Conservation (phyloP, 2,329 filamentous ascomycete genomes). For the Zarea fungicola region DNA sequence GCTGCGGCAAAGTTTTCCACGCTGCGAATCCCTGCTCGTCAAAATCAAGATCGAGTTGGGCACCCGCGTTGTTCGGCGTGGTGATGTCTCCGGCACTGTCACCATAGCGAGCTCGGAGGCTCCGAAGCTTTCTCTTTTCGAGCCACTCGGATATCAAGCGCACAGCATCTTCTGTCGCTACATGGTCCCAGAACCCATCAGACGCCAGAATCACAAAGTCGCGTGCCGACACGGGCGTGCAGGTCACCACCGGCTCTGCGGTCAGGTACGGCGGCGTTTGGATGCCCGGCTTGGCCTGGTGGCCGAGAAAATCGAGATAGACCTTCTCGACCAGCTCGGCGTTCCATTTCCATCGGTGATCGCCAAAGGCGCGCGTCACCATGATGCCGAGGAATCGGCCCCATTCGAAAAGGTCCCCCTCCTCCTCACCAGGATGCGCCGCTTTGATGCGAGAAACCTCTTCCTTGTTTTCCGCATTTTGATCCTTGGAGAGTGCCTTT, state of each 20-base stretch:
- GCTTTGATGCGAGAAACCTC: background rate
- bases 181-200: conserved; percentile 15
- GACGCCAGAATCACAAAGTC: conserved; percentile 16
- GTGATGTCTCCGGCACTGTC: too few species aligned
- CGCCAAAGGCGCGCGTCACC: background rate
- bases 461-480: background rate
- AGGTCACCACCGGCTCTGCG: conserved; percentile 11
- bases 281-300: background rate
- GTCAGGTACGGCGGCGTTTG: conserved; percentile 13
- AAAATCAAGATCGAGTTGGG: background rate
- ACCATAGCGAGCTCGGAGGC: too few species aligned
- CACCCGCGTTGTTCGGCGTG: background rate
- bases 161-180: conserved; percentile 12
- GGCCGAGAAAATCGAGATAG: background rate
- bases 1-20: conserved; percentile 32
- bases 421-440: background rate
- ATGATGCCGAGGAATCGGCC: background rate
- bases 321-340: background rate
- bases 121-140: background rate
- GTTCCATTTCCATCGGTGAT: conserved; percentile 1
- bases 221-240: background rate
- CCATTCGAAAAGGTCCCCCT: background rate
- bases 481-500: background rate
- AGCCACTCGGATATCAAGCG: conserved; percentile 13
- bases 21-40: conserved; percentile 20